phyloP scores from a whole-genome alignment of 2,329 filamentous ascomycete species.

The Penicillium sp. region DNA sequence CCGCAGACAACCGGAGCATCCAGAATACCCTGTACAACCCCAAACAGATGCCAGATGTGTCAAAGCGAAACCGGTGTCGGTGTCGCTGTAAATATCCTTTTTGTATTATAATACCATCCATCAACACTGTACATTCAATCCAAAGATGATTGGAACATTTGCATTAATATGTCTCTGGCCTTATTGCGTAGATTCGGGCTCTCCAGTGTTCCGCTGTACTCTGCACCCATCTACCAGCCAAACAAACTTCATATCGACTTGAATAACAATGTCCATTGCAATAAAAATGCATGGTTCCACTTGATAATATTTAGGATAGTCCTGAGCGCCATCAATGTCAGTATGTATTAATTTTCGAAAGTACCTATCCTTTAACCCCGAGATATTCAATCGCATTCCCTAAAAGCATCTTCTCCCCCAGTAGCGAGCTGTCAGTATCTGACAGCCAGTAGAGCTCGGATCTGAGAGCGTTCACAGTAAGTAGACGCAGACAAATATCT shows the following conservation, averaged over 20 bases:
- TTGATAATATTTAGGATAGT: too few species aligned
- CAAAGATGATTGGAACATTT: neutral
- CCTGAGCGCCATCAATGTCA: too few species aligned
- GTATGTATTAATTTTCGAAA: too few species aligned
- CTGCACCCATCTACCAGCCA: too few species aligned
- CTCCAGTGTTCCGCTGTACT: neutral
- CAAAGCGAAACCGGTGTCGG: neutral
- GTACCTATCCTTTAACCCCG: too few species aligned
- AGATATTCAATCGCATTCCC: too few species aligned
- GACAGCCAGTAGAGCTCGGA: too few species aligned
- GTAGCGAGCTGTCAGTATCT: too few species aligned
- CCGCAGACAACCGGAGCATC: conserved; percentile 6
- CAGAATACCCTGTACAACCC: conserved; percentile 4
- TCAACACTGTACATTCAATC: neutral
- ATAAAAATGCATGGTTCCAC: too few species aligned
- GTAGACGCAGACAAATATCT: neutral
- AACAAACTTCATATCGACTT: too few species aligned
- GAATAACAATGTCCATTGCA: too few species aligned
- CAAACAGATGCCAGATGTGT: neutral
- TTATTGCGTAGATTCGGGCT: neutral
- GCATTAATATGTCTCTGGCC: neutral
- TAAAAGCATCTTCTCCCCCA: too few species aligned
- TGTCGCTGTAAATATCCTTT: neutral
- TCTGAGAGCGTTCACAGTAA: neutral
- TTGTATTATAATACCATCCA: neutral